These are phyloP conservation scores for Colletotrichum aenigma DNA, from an alignment of 2,329 filamentous ascomycete genomes.

Conservation along the genomic window DNA sequence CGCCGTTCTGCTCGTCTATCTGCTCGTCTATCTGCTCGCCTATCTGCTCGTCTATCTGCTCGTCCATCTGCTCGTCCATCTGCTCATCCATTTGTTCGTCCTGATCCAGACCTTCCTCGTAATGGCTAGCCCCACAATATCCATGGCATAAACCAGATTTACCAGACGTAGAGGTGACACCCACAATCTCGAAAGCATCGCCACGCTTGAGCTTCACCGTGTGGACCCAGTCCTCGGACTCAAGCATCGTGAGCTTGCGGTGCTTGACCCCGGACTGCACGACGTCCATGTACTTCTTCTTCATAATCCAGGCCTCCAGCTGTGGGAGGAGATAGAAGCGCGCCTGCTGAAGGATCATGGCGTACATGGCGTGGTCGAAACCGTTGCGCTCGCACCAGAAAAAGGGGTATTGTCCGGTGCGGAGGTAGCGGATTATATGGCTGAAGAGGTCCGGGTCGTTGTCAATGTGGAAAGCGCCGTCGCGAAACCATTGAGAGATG, in stretches of 20 bases:
- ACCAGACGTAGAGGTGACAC: not conserved
- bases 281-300: constrained; percentile 21
- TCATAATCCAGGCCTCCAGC: constrained; percentile 28
- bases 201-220: not conserved
- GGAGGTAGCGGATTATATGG: constrained; percentile 38
- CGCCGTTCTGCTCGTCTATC: not conserved
- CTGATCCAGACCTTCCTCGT: not conserved
- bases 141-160: not conserved
- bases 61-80: not conserved
- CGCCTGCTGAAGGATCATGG: constrained; percentile 34
- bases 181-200: not conserved
- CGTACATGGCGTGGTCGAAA: constrained; percentile 38
- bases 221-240: not conserved
- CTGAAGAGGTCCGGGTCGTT: constrained; percentile 38
- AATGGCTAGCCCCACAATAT: not conserved
- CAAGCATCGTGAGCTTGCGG: not conserved
- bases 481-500: constrained; percentile 1
- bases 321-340: constrained; percentile 32
- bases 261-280: constrained; percentile 15
- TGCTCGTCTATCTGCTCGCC: not conserved
- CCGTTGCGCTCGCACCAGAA: constrained; percentile 32
- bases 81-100: not conserved
- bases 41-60: not conserved
- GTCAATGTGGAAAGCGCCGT: constrained; percentile 31
- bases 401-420: constrained; percentile 34